Conservation (phyloP, 805 yeast genomes). For the Myxozyma sirexii region DNA sequence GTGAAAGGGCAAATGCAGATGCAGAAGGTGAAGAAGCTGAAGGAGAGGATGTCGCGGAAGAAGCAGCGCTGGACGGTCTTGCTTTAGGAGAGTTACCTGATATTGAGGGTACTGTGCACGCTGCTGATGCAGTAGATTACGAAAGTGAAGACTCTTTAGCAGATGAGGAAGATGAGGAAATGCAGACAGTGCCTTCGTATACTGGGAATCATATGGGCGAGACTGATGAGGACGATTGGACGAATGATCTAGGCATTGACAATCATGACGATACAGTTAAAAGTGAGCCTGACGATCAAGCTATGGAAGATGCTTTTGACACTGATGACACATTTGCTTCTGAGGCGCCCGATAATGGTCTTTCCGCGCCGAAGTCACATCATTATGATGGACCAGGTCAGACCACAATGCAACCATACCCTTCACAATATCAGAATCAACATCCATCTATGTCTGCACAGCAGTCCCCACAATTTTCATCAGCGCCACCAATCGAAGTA, state of each 20-base stretch:
- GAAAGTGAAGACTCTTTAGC: constrained; percentile 95
- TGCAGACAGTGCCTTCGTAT: constrained; percentile 37
- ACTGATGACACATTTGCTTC: not conserved
- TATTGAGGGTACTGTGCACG: constrained; percentile 52
- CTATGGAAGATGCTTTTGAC: not conserved
- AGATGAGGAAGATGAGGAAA: constrained; percentile 64
- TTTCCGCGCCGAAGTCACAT: not conserved
- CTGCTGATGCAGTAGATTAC: constrained; percentile 90
- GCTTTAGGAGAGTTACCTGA: constrained; percentile 19
- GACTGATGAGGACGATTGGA: constrained; percentile 47
- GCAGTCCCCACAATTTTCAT: not conserved
- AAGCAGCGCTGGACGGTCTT: constrained; percentile 10
- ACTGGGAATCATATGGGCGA: constrained; percentile 21
- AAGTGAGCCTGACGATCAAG: not conserved
- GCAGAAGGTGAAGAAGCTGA: constrained; percentile 1
- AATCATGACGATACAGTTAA: not conserved
- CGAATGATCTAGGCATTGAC: constrained; percentile 4
- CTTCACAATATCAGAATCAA: not conserved
- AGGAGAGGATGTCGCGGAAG: constrained; percentile 13
- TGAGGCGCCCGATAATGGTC: not conserved
- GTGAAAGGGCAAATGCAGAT: constrained; percentile 4
- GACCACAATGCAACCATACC: not conserved
- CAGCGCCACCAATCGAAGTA: not conserved
- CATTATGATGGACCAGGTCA: not conserved
- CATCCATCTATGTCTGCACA: not conserved